Percentiles rank a stretch among this genome's conserved stretches.
Conservation (phyloP, 2,329 filamentous ascomycete species). For the Verticillium zaregamsianum region DNA sequence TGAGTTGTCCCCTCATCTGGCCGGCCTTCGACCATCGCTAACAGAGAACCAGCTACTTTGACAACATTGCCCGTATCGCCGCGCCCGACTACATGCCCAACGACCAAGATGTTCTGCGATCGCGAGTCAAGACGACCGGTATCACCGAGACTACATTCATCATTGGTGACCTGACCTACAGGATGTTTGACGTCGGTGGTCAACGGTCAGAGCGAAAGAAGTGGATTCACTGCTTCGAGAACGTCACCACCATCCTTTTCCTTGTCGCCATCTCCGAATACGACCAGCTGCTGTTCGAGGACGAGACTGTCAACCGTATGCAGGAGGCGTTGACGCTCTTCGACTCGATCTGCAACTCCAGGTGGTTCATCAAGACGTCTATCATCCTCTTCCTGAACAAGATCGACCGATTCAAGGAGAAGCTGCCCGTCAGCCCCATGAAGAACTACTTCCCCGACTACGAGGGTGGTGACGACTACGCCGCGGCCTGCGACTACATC, state of each 20-base stretch:
- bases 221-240: conserved; percentile 99
- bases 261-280: conserved; percentile 96
- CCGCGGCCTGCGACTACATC: conserved; percentile 96
- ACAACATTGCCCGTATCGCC: conserved; percentile 87
- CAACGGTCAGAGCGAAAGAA: conserved; percentile 97
- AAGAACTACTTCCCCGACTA: conserved; percentile 88
- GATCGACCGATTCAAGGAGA: conserved; percentile 85
- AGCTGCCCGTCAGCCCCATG: conserved; percentile 77
- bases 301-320: conserved; percentile 95
- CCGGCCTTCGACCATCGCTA: conserved; percentile 17
- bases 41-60: conserved; percentile 71
- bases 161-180: conserved; percentile 89
- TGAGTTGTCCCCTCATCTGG: conserved; percentile 43
- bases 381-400: conserved; percentile 90
- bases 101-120: conserved; percentile 90
- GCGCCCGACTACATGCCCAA: conserved; percentile 91
- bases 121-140: conserved; percentile 96
- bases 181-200: conserved; percentile 96
- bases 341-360: conserved; percentile 82
- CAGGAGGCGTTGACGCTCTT: conserved; percentile 83
- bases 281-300: conserved; percentile 92
- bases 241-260: conserved; percentile 95
- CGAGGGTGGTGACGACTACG: conserved; percentile 94
- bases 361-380: conserved; percentile 87
- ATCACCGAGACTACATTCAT: conserved; percentile 97